Base-by-base conservation (phyloP, 768 basidiomycete genomes). In the Boletus rubropictus region DNA sequence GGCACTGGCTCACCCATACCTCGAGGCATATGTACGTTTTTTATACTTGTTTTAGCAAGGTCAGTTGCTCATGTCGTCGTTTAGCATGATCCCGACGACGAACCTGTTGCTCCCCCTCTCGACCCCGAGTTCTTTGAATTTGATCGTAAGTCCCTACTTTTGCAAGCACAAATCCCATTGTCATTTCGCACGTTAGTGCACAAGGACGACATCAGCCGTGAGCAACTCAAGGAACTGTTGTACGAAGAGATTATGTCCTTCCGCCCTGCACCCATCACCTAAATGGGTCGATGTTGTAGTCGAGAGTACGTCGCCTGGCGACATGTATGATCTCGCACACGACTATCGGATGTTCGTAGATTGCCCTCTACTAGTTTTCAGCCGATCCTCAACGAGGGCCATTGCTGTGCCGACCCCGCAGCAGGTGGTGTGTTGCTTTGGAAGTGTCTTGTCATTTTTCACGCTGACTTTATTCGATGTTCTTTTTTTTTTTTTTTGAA, bases 81-180 rank as follows among this genome's bases (percentile, higher is more conserved):
- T 33, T 57, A 88, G 84, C 93, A 95, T 61, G 93, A 96, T 62
- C 91, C 94, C 2, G 91, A 95, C 41, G 96, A 99, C 60, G 96
- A 99, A 68, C 96, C 96, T 0, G 80, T 85, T 20, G 94, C 94
- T 0, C 87, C 92, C 5, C 94, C 95, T n/a, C 82, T 99, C 39
- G 89, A 90, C 55, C 86, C 92, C 4, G 85, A 87, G 55, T 99
- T 98, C 75, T 99, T 99, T 67, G 92, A 95, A 61, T 98, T 98
- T 64, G 96, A 99, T 66, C 69, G 87, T 89, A 54, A 69, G 86
- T 77, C 4, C 44, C 14, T 14, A 0, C 5, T 12, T 42, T 36
- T 25, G 7, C 15, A 7, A 9, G 7, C 18, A 18, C 11, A 31
- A 4, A 12, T 37, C 12, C 4, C 22, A 32, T 24, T 11, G 6